Conservation (phyloP, 1,284 basidiomycete genomes). For the Porodaedalea pini region DNA sequence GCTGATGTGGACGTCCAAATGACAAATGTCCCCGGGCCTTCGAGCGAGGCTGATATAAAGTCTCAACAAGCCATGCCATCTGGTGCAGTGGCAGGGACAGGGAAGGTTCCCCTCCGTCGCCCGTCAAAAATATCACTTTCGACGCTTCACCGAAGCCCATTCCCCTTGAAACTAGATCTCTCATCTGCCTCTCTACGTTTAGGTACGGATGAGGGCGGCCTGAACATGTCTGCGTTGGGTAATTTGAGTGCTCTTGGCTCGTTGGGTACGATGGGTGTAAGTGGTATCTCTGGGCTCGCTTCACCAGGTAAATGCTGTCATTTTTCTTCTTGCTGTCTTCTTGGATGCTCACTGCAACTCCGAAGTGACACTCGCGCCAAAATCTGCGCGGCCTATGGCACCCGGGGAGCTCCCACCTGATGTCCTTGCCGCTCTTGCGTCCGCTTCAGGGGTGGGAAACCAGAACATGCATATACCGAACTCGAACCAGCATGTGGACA, state of each 20-base stretch:
- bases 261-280: conserved; percentile 20
- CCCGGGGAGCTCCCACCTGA: conserved; percentile 55
- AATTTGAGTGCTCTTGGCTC: conserved; percentile 18
- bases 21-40: not conserved
- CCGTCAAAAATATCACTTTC: conserved; percentile 74
- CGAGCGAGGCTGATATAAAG: not conserved
- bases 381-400: conserved; percentile 56
- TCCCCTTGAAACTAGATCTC: conserved; percentile 71
- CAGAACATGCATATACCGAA: conserved; percentile 1
- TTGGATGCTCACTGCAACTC: not conserved
- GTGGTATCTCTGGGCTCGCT: conserved; percentile 42
- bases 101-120: conserved; percentile 39
- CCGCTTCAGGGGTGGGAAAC: conserved; percentile 31
- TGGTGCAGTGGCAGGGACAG: conserved; percentile 21
- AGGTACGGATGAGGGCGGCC: conserved; percentile 54
- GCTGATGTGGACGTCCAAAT: conserved; percentile 19
- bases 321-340: not conserved
- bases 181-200: conserved; percentile 62
- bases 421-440: conserved; percentile 56
- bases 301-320: conserved; percentile 43
- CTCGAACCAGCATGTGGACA: conserved; percentile 28
- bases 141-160: conserved; percentile 63
- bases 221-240: conserved; percentile 39
- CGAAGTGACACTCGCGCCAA: conserved; percentile 67
- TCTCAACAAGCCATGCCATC: conserved; percentile 8